phyloP scores from a whole-genome alignment of 2,329 filamentous ascomycete genomes.

The Capronia epimyces region DNA sequence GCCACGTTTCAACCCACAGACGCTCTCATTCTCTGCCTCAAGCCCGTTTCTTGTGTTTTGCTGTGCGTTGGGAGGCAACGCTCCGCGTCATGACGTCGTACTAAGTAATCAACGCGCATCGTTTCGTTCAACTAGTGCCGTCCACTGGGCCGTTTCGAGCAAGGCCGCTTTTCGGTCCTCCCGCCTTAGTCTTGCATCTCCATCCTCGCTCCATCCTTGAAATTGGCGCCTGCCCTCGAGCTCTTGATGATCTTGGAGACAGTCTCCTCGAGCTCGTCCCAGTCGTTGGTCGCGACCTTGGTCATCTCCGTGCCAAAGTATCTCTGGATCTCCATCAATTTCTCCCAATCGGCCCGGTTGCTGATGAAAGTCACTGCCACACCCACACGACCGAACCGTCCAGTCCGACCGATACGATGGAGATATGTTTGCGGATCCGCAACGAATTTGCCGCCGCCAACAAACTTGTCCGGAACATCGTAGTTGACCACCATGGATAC shows the following conservation, averaged over 20 bases:
- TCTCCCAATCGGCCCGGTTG: slow-evolving; percentile 72
- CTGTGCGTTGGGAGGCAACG: no score
- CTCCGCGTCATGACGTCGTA: background rate
- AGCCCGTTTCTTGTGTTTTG: no score
- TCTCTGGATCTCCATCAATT: slow-evolving; percentile 70
- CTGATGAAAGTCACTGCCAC: slow-evolving; percentile 94
- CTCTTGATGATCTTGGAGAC: slow-evolving; percentile 76
- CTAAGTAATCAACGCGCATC: background rate
- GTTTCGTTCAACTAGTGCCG: background rate
- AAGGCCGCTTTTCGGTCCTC: background rate
- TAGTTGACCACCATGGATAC: slow-evolving; percentile 99
- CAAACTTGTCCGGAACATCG: slow-evolving; percentile 49
- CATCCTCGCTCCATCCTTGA: slow-evolving; percentile 30
- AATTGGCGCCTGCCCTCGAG: slow-evolving; percentile 39
- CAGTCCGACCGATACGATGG: slow-evolving; percentile 94
- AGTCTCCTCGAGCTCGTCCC: slow-evolving; percentile 79
- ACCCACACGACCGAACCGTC: slow-evolving; percentile 91
- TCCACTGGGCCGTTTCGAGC: background rate
- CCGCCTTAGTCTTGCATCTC: background rate
- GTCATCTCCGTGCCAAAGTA: slow-evolving; percentile 78
- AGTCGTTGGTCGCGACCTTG: slow-evolving; percentile 76
- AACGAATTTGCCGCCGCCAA: slow-evolving; percentile 32
- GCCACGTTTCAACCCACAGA: no score
- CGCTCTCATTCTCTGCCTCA: no score
- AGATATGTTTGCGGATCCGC: slow-evolving; percentile 94